Evolutionary conservation across 2,329 filamentous ascomycete genomes (phyloP).

Genomic region (Cephalotrichum gorgonifer): DNA sequence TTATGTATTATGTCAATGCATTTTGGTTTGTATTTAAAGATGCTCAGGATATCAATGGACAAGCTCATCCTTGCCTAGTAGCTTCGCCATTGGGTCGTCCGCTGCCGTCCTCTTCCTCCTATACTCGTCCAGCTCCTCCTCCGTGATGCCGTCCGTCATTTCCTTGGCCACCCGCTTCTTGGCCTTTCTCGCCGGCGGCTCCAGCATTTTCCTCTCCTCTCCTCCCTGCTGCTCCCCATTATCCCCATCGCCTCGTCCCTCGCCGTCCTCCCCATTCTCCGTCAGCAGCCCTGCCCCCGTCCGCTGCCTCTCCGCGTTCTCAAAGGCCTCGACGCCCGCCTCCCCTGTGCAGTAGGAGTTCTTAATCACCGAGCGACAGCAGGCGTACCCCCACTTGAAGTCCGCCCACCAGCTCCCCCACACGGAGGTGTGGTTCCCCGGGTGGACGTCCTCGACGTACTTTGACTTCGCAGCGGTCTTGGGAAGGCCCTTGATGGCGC

Average conservation of each 20-base stretch:
- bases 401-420: conserved; percentile 98
- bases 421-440: conserved; percentile 85
- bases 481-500: conserved; percentile 78
- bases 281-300: conserved; percentile 32
- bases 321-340: conserved; percentile 71
- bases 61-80: conserved; percentile 64
- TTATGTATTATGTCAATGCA: background rate
- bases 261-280: conserved; percentile 13
- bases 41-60: background rate
- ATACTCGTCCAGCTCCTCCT: conserved; percentile 81
- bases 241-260: conserved; percentile 14
- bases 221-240: conserved; percentile 17
- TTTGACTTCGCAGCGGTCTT: conserved; percentile 74
- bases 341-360: conserved; percentile 97
- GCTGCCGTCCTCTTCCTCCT: conserved; percentile 62
- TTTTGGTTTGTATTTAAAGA: no score
- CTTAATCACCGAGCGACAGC: conserved; percentile 86
- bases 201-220: conserved; percentile 12
- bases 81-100: conserved; percentile 79
- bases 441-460: conserved; percentile 76
- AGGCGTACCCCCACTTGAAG: conserved; percentile 93
- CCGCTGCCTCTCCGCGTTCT: conserved; percentile 59
- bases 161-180: conserved; percentile 63
- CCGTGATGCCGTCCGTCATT: conserved; percentile 66
- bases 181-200: conserved; percentile 15